phyloP scores from a whole-genome alignment of 768 basidiomycete species.

The Sporobolomyces roseus region DNA sequence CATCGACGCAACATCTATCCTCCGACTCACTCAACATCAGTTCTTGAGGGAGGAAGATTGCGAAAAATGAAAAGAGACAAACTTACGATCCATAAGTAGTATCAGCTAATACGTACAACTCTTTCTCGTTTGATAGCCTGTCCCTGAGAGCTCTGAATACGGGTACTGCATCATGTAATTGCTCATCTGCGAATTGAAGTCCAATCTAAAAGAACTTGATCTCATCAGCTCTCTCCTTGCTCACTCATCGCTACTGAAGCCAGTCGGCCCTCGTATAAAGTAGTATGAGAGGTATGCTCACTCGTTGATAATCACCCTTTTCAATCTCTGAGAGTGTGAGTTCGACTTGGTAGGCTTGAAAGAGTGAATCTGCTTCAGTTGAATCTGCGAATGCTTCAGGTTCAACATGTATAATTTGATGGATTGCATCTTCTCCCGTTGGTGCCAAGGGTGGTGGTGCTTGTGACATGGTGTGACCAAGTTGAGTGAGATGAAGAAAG shows the following conservation, averaged over 20 bases:
- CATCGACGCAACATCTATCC: conserved; percentile 93
- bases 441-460: conserved; percentile 36
- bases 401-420: conserved; percentile 56
- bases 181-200: conserved; percentile 92
- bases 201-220: conserved; percentile 60
- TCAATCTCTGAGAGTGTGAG: conserved; percentile 63
- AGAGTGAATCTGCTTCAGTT: conserved; percentile 48
- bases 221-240: conserved; percentile 11
- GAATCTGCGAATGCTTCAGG: conserved; percentile 49
- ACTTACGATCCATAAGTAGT: conserved; percentile 89
- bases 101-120: conserved; percentile 89
- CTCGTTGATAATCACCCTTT: conserved; percentile 65
- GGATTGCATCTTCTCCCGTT: conserved; percentile 61
- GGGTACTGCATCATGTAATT: conserved; percentile 77
- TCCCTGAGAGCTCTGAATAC: conserved; percentile 68
- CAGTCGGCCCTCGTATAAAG: not conserved
- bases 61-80: not conserved
- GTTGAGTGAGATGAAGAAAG: not conserved
- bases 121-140: conserved; percentile 52
- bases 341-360: conserved; percentile 70
- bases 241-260: not conserved
- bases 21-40: not conserved
- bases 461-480: conserved; percentile 12
- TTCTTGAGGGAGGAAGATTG: too few relatives aligned
- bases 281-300: conserved; percentile 48